Evolutionary conservation across 352 stramenopile species (phyloP).

Genomic region (Thraustotheca clavata): DNA sequence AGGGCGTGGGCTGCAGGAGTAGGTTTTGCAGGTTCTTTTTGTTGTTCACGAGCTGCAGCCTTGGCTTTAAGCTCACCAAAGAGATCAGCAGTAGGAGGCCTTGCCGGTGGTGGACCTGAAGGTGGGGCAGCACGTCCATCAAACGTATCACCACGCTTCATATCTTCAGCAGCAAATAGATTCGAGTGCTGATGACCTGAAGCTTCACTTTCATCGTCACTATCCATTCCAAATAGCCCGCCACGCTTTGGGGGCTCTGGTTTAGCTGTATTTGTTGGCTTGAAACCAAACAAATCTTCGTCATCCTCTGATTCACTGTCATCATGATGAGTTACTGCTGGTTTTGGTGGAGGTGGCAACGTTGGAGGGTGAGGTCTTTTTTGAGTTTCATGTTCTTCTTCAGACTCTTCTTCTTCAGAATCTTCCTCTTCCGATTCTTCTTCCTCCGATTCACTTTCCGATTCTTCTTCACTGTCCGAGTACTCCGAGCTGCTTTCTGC

Average conservation of each 20-base stretch:
- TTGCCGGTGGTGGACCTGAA: constrained; percentile 16
- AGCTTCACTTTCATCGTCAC: constrained; percentile 1
- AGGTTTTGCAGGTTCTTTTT: constrained; percentile 24
- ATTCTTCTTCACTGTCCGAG: constrained; percentile 24
- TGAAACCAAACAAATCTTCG: constrained; percentile 19
- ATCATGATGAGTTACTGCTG: constrained; percentile 24
- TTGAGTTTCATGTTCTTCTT: background rate
- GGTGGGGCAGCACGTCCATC: constrained; percentile 20
- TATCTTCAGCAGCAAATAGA: constrained; percentile 18
- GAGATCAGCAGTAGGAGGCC: constrained; percentile 30
- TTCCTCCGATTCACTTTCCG: constrained; percentile 21
- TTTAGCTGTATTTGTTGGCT: constrained; percentile 31
- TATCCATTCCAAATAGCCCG: constrained; percentile 1
- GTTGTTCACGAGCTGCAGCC: constrained; percentile 30
- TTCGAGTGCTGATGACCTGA: constrained; percentile 15
- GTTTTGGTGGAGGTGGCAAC: constrained; percentile 2
- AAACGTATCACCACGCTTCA: constrained; percentile 5
- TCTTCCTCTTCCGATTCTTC: constrained; percentile 15
- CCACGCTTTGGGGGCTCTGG: background rate
- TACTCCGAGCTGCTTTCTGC: constrained; percentile 67
- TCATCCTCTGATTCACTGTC: constrained; percentile 35
- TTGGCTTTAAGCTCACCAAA: constrained; percentile 36
- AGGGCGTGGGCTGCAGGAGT: constrained; percentile 23
- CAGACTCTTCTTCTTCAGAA: constrained; percentile 3
- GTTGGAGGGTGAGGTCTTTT: background rate